These are phyloP conservation scores for Rugosomyces carneus DNA, from an alignment of 1,284 basidiomycete genomes.

Conservation along the genomic window DNA sequence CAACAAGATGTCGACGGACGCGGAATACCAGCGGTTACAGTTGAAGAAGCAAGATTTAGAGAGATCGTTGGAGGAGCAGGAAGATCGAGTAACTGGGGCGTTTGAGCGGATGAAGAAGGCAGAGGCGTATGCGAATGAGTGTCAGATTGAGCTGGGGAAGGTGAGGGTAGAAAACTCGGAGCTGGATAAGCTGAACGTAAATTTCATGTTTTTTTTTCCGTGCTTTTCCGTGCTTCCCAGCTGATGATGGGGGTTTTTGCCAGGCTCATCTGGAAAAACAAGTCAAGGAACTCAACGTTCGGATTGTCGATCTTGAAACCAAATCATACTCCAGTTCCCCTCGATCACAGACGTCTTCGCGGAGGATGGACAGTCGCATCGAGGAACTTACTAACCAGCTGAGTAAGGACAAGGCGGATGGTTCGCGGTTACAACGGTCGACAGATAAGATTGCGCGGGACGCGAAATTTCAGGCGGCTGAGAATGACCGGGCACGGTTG, in stretches of 20 bases:
- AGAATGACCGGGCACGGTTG: conserved; percentile 52
- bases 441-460: conserved; percentile 51
- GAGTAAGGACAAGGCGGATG: conserved; percentile 42
- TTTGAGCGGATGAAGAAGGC: conserved; percentile 77
- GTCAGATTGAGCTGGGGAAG: conserved; percentile 68
- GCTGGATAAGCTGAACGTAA: conserved; percentile 70
- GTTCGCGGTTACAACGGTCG: conserved; percentile 40
- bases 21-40: conserved; percentile 67
- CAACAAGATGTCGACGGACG: conserved; percentile 64
- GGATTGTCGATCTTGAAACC: conserved; percentile 77
- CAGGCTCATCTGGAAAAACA: conserved; percentile 80
- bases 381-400: conserved; percentile 69
- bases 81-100: conserved; percentile 66
- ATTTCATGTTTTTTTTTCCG: conserved; percentile 20
- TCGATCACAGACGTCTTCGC: conserved; percentile 46
- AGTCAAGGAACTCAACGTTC: conserved; percentile 75
- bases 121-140: conserved; percentile 69
- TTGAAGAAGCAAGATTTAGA: conserved; percentile 78
- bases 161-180: conserved; percentile 74
- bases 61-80: conserved; percentile 72
- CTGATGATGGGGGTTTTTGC: conserved; percentile 4
- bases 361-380: conserved; percentile 60
- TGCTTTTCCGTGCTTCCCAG: not conserved
- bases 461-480: conserved; percentile 46
- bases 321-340: conserved; percentile 63